These are phyloP conservation scores for Blastobotrys arbuscula DNA, from an alignment of 1,139 yeast genomes.

Conservation along the genomic window DNA sequence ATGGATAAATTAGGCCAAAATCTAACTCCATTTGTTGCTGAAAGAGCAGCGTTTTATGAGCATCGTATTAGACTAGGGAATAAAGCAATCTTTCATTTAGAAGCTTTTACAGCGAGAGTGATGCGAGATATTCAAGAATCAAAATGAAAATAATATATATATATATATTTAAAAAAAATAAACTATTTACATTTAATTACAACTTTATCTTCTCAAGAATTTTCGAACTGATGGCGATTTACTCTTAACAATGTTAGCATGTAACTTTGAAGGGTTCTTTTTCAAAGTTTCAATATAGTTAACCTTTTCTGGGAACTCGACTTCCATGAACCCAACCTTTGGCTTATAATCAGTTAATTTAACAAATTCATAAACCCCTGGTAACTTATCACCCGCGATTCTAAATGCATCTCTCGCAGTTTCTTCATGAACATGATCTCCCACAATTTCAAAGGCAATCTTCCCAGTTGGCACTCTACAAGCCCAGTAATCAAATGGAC, in stretches of 20 bases:
- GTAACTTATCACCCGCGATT: conserved; percentile 87
- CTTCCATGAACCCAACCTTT: conserved; percentile 58
- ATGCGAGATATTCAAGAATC: conserved; percentile 57
- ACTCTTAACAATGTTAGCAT: conserved; percentile 34
- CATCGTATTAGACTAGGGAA: conserved; percentile 82
- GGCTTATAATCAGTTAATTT: conserved; percentile 53
- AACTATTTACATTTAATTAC: background rate
- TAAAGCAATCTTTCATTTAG: conserved; percentile 89
- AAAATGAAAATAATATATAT: background rate
- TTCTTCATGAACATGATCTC: conserved; percentile 69
- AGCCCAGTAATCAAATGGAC: conserved; percentile 97
- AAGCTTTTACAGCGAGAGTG: conserved; percentile 84
- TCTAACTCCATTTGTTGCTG: conserved; percentile 51
- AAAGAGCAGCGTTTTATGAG: conserved; percentile 69
- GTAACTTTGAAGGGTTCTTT: conserved; percentile 58
- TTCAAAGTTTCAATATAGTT: conserved; percentile 53
- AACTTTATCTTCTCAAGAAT: conserved; percentile 29
- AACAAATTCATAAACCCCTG: conserved; percentile 87
- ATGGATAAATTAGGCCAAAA: conserved; percentile 40
- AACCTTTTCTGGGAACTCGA: conserved; percentile 42
- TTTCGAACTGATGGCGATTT: conserved; percentile 33
- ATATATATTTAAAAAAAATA: background rate
- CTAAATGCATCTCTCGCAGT: conserved; percentile 90
- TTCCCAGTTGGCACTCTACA: conserved; percentile 95
- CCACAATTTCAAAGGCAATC: conserved; percentile 82